Evolutionary conservation across 2,329 filamentous ascomycete genomes (phyloP).

Genomic region (Fusarium secorum): DNA sequence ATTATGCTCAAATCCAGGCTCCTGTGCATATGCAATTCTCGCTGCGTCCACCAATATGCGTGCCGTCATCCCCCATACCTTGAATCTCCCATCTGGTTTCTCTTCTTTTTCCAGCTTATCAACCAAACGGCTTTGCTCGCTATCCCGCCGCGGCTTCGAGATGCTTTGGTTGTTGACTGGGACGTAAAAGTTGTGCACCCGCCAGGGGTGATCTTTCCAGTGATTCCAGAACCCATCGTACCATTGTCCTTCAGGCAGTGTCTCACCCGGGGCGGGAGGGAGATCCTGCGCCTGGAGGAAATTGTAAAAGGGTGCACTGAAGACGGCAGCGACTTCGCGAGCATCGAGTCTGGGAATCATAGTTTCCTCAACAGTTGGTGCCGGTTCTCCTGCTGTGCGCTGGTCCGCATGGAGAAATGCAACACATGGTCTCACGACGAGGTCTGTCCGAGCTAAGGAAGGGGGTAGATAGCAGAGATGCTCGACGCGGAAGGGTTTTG

Average conservation of each 20-base stretch:
- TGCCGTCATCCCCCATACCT: slow-evolving; percentile 95
- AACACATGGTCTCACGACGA: slow-evolving; percentile 78
- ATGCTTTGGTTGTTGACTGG: slow-evolving; percentile 77
- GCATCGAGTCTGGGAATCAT: slow-evolving; percentile 85
- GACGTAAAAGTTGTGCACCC: slow-evolving; percentile 91
- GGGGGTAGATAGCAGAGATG: slow-evolving; percentile 85
- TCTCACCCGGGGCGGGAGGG: slow-evolving; percentile 48
- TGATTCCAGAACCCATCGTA: slow-evolving; percentile 84
- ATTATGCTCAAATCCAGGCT: slow-evolving; percentile 83
- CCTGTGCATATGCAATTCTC: slow-evolving; percentile 79
- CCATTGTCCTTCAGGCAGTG: slow-evolving; percentile 70
- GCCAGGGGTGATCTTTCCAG: slow-evolving; percentile 82
- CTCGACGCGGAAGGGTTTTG: slow-evolving; percentile 82
- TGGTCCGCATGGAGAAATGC: slow-evolving; percentile 76
- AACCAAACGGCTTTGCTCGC: slow-evolving; percentile 54
- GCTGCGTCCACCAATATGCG: slow-evolving; percentile 89
- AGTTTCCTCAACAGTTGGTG: slow-evolving; percentile 67
- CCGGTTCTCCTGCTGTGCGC: slow-evolving; percentile 43
- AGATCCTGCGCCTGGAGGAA: slow-evolving; percentile 74
- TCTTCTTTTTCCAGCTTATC: slow-evolving; percentile 57
- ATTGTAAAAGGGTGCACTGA: slow-evolving; percentile 86
- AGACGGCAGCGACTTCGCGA: slow-evolving; percentile 91
- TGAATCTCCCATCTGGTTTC: slow-evolving; percentile 67
- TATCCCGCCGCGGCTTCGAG: slow-evolving; percentile 60
- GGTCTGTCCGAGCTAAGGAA: slow-evolving; percentile 75